phyloP scores from a whole-genome alignment of 2,329 filamentous ascomycete genomes.

The Calycina herbarum region DNA sequence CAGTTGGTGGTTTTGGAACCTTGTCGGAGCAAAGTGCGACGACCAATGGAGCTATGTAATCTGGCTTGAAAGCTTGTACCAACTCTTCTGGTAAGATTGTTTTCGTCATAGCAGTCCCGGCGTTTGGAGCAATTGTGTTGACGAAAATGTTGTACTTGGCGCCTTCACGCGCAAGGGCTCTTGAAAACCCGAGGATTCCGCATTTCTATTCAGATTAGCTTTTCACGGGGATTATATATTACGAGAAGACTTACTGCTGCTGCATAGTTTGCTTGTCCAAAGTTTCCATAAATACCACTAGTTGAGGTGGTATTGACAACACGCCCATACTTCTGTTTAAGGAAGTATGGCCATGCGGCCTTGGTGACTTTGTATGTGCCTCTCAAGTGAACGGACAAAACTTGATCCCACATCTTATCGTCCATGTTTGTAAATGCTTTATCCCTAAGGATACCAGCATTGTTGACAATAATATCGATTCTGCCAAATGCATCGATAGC shows the following conservation, averaged over 20 bases:
- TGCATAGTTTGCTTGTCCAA: constrained; percentile 97
- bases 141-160: constrained; percentile 97
- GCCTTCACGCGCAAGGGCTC: constrained; percentile 88
- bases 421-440: constrained; percentile 99
- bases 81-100: constrained; percentile 95
- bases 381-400: constrained; percentile 87
- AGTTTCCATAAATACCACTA: constrained; percentile 98
- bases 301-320: constrained; percentile 97
- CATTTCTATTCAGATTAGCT: constrained; percentile 59
- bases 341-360: constrained; percentile 95
- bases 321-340: constrained; percentile 98
- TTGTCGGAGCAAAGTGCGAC: constrained; percentile 83
- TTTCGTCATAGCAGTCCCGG: constrained; percentile 91
- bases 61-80: constrained; percentile 98
- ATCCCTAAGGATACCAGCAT: constrained; percentile 94
- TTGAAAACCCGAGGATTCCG: constrained; percentile 93
- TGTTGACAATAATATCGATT: constrained; percentile 95
- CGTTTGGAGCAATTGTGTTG: constrained; percentile 97
- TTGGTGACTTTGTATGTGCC: constrained; percentile 97
- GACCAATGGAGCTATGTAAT: constrained; percentile 94
- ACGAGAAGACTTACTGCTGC: constrained; percentile 65
- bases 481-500: constrained; percentile 93
- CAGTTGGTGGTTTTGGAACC: constrained; percentile 79
- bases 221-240: constrained; percentile 31
- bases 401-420: constrained; percentile 87